Evolutionary conservation across 2,329 filamentous ascomycete genomes (phyloP).

Genomic region (Biscogniauxia sp.): DNA sequence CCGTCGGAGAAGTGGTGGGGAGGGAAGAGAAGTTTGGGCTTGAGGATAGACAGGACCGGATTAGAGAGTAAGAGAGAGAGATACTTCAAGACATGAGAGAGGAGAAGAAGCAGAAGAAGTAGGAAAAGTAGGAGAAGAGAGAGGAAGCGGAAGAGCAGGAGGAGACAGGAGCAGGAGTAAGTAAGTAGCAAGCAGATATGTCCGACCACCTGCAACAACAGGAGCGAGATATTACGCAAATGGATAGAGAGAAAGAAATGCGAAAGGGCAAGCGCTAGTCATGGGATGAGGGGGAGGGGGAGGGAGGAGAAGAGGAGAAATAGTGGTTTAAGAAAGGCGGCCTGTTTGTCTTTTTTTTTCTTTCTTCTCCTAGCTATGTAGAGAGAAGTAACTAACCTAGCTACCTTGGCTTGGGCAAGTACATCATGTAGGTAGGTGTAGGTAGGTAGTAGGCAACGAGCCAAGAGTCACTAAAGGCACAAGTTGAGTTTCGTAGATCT

Average conservation of each 20-base stretch:
- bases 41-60: not conserved
- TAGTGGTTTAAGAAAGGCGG: not conserved
- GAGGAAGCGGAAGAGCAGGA: conserved; percentile 1
- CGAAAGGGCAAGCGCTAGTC: conserved; percentile 8
- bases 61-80: too few relatives aligned
- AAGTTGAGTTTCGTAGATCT: not conserved
- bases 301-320: not conserved
- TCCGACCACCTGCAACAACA: conserved; percentile 1
- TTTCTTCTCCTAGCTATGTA: not conserved
- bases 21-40: not conserved
- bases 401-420: not conserved
- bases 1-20: not conserved
- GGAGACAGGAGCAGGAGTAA: conserved; percentile 9
- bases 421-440: not conserved
- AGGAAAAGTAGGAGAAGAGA: too few relatives aligned
- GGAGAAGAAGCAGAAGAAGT: conserved; percentile 1
- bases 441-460: too few relatives aligned
- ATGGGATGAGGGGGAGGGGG: not conserved
- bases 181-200: conserved; percentile 5
- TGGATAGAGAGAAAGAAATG: conserved; percentile 16
- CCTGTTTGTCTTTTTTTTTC: not conserved
- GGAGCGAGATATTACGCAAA: conserved; percentile 18
- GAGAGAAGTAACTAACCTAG: not conserved
- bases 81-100: too few relatives aligned
- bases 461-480: not conserved